Base-by-base conservation (phyloP, 2,329 filamentous ascomycete genomes). In the Phyllosticta citrichinensis region DNA sequence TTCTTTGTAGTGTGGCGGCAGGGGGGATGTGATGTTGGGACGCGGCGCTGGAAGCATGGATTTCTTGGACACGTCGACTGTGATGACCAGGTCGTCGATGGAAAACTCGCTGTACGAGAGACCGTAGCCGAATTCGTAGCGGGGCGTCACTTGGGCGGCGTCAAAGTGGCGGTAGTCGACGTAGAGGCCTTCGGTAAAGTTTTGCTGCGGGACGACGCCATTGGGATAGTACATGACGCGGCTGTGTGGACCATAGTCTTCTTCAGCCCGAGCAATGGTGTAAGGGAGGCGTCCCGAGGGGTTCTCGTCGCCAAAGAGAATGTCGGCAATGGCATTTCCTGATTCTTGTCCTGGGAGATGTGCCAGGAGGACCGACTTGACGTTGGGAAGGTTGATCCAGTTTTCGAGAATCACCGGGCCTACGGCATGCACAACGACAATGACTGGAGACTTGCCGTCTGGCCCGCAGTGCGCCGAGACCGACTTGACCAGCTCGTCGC, bases 391-490 rank as follows among this genome's bases (percentile, higher is more conserved):
- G 58, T 93, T 84, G 64, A 93, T 85, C 87, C 90, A 96, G 19
- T 83, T 78, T 66, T 96, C 91, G 61, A 96, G 72, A 1, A 93
- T 75, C 2, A 95, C 84, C 0, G 92, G 89, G 0, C 93, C 93
- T 22, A 97, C 89, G 0, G 89, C 83, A 70, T 97, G 92, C 2
- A 95, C 80, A 4, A 97, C 85, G 2, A 96, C 92, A n/a, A 97
- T 78, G 0, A 91, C 88, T 40, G 82, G 80, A 10, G 86, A 85
- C 17, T 79, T 74, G 30, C 84, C 86, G 47, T 72, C 68, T n/a
- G 40, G 40, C 33, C 77, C 79, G 40, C 86, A 87, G 66, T 87
- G 91, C 56, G 80, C 80, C 0, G 91, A 88, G 0, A 93, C 89
- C 17, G 83, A 78, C 61, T 84, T 75, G 33, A 97, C 84, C 0